Conservation (phyloP, 805 yeast species). For the Starmerella scarabaei region DNA sequence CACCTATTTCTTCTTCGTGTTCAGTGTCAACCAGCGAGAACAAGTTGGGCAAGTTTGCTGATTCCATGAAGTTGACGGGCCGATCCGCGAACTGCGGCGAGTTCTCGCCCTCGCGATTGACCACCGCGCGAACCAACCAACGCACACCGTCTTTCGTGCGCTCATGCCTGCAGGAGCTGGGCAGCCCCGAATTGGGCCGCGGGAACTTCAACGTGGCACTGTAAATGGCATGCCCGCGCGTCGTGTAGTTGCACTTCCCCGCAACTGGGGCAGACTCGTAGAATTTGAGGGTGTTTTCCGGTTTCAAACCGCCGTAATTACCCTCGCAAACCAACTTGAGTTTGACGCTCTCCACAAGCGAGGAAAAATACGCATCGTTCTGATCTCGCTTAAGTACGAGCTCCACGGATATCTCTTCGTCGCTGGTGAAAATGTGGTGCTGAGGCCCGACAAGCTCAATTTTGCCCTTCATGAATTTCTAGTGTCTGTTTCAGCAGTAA, state of each 20-base stretch:
- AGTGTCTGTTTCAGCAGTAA: no score
- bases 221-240: not conserved
- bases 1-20: conserved; percentile 6
- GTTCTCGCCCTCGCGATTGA: not conserved
- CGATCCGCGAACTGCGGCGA: not conserved
- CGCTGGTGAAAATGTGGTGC: conserved; percentile 6
- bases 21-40: conserved; percentile 11
- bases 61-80: conserved; percentile 2
- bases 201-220: conserved; percentile 10
- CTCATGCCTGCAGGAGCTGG: conserved; percentile 9
- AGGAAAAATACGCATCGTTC: conserved; percentile 1
- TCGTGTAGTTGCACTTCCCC: conserved; percentile 1
- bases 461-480: conserved; percentile 5
- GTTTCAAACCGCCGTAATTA: not conserved
- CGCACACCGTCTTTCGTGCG: conserved; percentile 1
- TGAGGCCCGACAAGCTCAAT: conserved; percentile 3
- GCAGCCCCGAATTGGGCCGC: not conserved
- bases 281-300: not conserved
- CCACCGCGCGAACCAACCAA: conserved; percentile 9
- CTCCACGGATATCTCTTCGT: conserved; percentile 7
- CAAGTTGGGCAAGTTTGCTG: conserved; percentile 7
- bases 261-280: conserved; percentile 4
- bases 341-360: not conserved
- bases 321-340: conserved; percentile 8
- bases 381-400: conserved; percentile 1